Evolutionary conservation across 768 basidiomycete species (phyloP).

Genomic region (Rhodosporidiobolus odoratus): DNA sequence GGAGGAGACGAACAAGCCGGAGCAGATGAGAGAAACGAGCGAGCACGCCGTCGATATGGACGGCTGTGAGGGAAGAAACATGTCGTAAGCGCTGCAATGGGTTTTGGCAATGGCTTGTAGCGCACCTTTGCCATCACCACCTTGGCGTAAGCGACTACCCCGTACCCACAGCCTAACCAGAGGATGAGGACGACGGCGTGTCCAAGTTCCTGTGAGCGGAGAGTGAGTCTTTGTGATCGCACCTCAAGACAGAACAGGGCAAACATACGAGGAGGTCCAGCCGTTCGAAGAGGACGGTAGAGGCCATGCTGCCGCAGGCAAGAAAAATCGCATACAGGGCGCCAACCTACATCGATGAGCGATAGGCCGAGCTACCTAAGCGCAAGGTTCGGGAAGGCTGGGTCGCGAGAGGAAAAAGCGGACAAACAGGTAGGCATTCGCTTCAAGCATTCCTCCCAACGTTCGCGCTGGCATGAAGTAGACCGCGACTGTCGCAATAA

Average conservation of each 20-base stretch:
- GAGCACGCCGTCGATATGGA: conserved; percentile 45
- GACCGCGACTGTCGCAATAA: conserved; percentile 55
- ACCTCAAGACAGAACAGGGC: no score
- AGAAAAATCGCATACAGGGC: conserved; percentile 55
- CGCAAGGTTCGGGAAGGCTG: background rate
- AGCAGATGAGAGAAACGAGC: conserved; percentile 48
- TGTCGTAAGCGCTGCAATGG: conserved; percentile 50
- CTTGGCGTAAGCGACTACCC: conserved; percentile 80
- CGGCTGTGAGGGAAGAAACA: background rate
- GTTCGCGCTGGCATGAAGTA: conserved; percentile 95
- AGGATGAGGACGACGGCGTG: conserved; percentile 62
- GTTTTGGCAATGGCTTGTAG: conserved; percentile 50
- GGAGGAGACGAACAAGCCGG: conserved; percentile 10
- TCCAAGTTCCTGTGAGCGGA: conserved; percentile 61
- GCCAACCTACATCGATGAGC: conserved; percentile 48
- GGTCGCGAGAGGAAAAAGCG: background rate
- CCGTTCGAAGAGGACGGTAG: conserved; percentile 58
- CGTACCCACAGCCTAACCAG: conserved; percentile 81
- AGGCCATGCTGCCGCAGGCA: conserved; percentile 42
- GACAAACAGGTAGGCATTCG: conserved; percentile 61
- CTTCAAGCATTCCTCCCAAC: conserved; percentile 81
- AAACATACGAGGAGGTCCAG: conserved; percentile 56
- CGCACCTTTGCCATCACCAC: conserved; percentile 82
- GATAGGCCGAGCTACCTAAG: background rate
- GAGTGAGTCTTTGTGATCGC: background rate